Base-by-base conservation (phyloP, 164 flowering plant genomes). In the Chloranthus sessilifolius region DNA sequence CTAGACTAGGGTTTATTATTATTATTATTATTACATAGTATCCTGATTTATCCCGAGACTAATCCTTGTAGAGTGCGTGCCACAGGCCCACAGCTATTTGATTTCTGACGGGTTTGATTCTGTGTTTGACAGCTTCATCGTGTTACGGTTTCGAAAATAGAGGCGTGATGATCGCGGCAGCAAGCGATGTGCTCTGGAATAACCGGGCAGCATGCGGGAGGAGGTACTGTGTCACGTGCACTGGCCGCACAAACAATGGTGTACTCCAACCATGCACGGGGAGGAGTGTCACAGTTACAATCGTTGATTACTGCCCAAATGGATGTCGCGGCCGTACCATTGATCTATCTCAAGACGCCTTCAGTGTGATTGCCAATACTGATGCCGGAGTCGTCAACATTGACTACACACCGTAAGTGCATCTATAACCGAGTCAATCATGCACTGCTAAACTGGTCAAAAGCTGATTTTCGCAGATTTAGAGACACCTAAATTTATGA, bases 161-260 rank as follows among this genome's bases (percentile, higher is more conserved):
- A 1, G 76, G 73, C 0, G 63, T 61, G 22, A 61, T 68, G 66
- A 62, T 73, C 0, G 74, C 71, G 1, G 77, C 69, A 20, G 71
- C 71, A 0, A 60, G 65, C 38, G 50, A 58, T 29, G 53, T 33
- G 0, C 26, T 73, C 5, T 69, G 40, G 49, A 11, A 53, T 9
- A 62, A 52, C 8, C n/a, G 62, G 26, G 69, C 64, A 1, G 77
- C 69, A 5, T 66, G 77, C 34, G 71, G 71, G 0, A 69, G 52
- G 15, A 43, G 7, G 28, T 73, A 66, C 55, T 28, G 25, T 0
- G 71, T 73, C 2, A 47, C 11, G 7, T 73, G 77, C 68, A 63
- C 64, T 0, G 71, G 71, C 0, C 31, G 42, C 1, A 59, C 66
- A 6, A 62, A 65, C 59, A n/a, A 17, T 20, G 63, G 63, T 6